phyloP scores from a whole-genome alignment of 345 rosid genomes.

The Sonneratia alba region DNA sequence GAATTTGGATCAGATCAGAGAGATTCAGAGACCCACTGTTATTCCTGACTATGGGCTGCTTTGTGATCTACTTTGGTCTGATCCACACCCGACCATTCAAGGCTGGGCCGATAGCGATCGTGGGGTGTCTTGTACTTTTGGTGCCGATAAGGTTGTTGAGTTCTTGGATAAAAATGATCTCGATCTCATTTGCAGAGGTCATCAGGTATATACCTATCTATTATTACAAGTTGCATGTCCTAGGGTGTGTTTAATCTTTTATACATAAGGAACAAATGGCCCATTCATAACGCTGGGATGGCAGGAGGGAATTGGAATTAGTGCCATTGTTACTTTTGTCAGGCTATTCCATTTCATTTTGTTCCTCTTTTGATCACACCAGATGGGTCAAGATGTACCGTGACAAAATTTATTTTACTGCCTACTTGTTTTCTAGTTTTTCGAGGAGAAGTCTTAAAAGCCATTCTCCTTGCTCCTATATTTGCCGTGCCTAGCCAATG shows the following conservation, averaged over 20 bases:
- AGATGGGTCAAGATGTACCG: background rate
- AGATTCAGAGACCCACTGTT: conserved; percentile 78
- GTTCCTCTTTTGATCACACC: background rate
- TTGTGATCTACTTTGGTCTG: conserved; percentile 96
- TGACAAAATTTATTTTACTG: background rate
- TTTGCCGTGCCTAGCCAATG: background rate
- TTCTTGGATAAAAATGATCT: conserved; percentile 88
- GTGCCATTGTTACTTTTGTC: background rate
- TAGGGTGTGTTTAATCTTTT: too few relatives aligned
- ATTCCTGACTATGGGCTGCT: conserved; percentile 90
- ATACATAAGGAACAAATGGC: too few relatives aligned
- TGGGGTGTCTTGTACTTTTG: conserved; percentile 89
- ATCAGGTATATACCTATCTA: conserved; percentile 45
- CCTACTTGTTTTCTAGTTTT: too few relatives aligned
- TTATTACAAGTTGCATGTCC: too few relatives aligned
- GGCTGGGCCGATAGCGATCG: conserved; percentile 93
- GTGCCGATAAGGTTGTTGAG: conserved; percentile 69
- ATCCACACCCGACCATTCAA: conserved; percentile 60
- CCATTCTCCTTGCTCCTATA: background rate
- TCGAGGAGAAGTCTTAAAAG: background rate
- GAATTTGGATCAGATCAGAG: conserved; percentile 63
- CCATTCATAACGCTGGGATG: background rate
- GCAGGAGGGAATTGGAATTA: background rate
- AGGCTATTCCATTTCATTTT: background rate
- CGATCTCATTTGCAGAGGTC: conserved; percentile 94